Conservation (phyloP, 176 grass and related monocot species). For the Musa itinerans region DNA sequence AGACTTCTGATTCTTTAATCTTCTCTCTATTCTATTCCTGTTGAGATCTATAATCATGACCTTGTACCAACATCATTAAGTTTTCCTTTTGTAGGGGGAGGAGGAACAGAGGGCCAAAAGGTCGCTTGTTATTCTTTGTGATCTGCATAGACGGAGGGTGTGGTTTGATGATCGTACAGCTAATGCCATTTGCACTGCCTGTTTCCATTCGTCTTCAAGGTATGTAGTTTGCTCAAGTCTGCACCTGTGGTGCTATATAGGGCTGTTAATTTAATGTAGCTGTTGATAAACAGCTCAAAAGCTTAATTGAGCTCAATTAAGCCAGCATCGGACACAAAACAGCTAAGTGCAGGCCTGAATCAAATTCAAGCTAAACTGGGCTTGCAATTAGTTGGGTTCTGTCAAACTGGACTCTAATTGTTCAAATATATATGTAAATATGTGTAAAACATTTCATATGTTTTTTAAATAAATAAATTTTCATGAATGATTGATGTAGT, state of each 20-base stretch:
- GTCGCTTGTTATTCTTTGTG: conserved; percentile 74
- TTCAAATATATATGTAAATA: not conserved
- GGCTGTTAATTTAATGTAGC: no score
- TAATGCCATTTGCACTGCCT: conserved; percentile 87
- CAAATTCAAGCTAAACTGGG: not conserved
- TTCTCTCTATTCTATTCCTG: not conserved
- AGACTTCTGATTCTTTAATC: not conserved
- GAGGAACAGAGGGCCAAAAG: conserved; percentile 86
- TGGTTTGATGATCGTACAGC: conserved; percentile 94
- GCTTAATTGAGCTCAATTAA: no score
- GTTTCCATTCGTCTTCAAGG: conserved; percentile 83
- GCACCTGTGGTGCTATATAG: not conserved
- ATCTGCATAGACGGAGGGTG: conserved; percentile 77
- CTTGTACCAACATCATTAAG: not conserved
- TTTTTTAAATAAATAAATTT: not conserved
- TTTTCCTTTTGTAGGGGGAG: conserved; percentile 39
- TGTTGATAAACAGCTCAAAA: not conserved
- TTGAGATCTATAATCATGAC: not conserved
- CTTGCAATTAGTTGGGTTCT: not conserved
- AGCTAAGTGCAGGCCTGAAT: not conserved
- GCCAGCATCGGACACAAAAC: not conserved
- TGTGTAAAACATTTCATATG: not conserved
- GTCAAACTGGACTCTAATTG: not conserved
- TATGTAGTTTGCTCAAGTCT: conserved; percentile 17
- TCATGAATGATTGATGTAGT: not conserved